phyloP scores from a whole-genome alignment of 768 basidiomycete genomes.

The Kondoa malvinella region DNA sequence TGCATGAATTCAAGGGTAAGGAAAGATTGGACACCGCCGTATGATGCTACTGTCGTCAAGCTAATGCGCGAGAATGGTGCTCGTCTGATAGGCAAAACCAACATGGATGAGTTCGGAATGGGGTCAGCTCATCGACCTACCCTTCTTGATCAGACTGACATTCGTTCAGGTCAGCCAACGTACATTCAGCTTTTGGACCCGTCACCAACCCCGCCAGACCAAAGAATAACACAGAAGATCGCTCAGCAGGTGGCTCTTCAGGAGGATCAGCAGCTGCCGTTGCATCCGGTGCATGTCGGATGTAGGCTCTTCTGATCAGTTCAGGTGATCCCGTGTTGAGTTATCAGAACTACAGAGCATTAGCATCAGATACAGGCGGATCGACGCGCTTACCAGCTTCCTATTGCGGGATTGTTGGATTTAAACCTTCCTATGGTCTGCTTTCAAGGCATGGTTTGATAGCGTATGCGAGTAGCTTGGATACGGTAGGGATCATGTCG shows the following conservation, averaged over 20 bases:
- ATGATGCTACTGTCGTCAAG: constrained; percentile 67
- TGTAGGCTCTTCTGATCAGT: constrained; percentile 47
- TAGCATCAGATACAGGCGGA: constrained; percentile 90
- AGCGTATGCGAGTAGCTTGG: constrained; percentile 83
- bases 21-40: constrained; percentile 57
- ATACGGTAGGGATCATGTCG: constrained; percentile 75
- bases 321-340: no score
- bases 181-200: constrained; percentile 54
- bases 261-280: constrained; percentile 93
- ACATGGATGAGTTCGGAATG: constrained; percentile 98
- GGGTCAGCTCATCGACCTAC: constrained; percentile 42
- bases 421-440: constrained; percentile 90
- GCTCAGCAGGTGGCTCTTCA: constrained; percentile 80
- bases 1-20: not conserved
- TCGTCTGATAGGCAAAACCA: constrained; percentile 66
- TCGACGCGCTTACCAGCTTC: constrained; percentile 83
- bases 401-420: constrained; percentile 76
- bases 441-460: constrained; percentile 83
- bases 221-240: constrained; percentile 10
- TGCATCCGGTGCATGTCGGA: constrained; percentile 56
- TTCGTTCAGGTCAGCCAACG: constrained; percentile 54
- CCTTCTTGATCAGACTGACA: not conserved
- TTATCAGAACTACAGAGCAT: no score
- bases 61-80: constrained; percentile 49
- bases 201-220: constrained; percentile 50